Evolutionary conservation across 257 asterid genomes (phyloP).

Genomic region (Plantago major): DNA sequence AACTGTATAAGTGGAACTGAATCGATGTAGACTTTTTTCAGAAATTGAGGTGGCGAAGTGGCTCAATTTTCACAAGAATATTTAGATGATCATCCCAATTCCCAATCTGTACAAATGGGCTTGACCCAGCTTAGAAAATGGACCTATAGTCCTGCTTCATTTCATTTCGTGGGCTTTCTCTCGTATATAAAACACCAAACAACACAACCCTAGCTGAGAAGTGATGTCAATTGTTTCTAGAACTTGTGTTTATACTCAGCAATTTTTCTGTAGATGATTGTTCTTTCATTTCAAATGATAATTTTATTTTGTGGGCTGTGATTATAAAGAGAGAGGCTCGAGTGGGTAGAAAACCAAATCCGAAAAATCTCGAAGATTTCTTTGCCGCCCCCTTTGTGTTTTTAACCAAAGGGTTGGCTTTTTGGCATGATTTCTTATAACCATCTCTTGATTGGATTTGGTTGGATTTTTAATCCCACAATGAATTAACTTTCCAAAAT

Average conservation of each 20-base stretch:
- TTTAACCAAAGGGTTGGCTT: constrained; percentile 8
- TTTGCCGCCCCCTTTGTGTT: constrained; percentile 29
- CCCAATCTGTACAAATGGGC: no score
- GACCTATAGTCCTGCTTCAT: not conserved
- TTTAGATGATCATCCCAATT: no score
- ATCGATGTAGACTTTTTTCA: no score
- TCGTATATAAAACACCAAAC: not conserved
- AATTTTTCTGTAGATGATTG: not conserved
- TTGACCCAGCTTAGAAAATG: not conserved
- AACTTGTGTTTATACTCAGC: no score
- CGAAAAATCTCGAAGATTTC: not conserved
- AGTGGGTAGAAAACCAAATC: constrained; percentile 21
- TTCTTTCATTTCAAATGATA: not conserved
- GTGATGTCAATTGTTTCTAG: no score
- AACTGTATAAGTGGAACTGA: no score
- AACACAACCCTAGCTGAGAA: not conserved
- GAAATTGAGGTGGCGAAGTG: no score
- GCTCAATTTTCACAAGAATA: no score
- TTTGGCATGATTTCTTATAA: constrained; percentile 20
- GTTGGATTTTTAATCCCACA: constrained; percentile 14
- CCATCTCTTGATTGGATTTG: not conserved
- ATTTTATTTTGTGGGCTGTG: constrained; percentile 21
- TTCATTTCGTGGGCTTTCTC: not conserved
- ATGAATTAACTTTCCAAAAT: constrained; percentile 21
- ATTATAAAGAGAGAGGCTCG: constrained; percentile 45